These are phyloP conservation scores for Russula dissimulans DNA, from an alignment of 768 basidiomycete species.

Conservation along the genomic window DNA sequence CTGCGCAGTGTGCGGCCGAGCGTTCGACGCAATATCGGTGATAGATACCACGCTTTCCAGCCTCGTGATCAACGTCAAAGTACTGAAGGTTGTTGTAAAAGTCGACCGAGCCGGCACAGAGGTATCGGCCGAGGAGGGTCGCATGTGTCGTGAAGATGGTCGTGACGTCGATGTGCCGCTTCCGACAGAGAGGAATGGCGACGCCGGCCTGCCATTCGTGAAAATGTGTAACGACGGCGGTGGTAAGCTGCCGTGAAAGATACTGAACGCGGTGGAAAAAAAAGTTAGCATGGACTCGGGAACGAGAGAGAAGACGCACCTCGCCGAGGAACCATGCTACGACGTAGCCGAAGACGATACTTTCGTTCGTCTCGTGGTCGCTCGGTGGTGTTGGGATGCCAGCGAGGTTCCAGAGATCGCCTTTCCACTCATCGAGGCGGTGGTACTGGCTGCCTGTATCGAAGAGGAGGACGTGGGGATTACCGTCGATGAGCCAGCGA, in stretches of 20 bases:
- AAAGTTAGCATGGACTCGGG: conserved; percentile 6
- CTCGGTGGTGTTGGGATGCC: conserved; percentile 96
- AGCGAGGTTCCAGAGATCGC: conserved; percentile 95
- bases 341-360: conserved; percentile 95
- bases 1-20: conserved; percentile 87
- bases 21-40: conserved; percentile 98
- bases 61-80: conserved; percentile 99
- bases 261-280: conserved; percentile 40
- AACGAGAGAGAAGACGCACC: conserved; percentile 31
- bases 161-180: conserved; percentile 95
- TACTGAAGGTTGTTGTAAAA: conserved; percentile 99
- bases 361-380: conserved; percentile 97
- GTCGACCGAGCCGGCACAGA: conserved; percentile 96
- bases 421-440: conserved; percentile 96
- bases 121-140: conserved; percentile 94
- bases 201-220: conserved; percentile 99
- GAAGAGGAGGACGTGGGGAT: conserved; percentile 89
- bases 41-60: conserved; percentile 98
- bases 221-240: conserved; percentile 93
- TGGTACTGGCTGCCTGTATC: conserved; percentile 86
- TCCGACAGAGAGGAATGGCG: conserved; percentile 89
- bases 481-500: conserved; percentile 96
- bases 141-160: conserved; percentile 99
- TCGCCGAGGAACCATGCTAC: conserved; percentile 99
- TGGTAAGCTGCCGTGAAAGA: conserved; percentile 66